phyloP scores from a whole-genome alignment of 202 grass and related monocot genomes.

The Zoysia matrella region DNA sequence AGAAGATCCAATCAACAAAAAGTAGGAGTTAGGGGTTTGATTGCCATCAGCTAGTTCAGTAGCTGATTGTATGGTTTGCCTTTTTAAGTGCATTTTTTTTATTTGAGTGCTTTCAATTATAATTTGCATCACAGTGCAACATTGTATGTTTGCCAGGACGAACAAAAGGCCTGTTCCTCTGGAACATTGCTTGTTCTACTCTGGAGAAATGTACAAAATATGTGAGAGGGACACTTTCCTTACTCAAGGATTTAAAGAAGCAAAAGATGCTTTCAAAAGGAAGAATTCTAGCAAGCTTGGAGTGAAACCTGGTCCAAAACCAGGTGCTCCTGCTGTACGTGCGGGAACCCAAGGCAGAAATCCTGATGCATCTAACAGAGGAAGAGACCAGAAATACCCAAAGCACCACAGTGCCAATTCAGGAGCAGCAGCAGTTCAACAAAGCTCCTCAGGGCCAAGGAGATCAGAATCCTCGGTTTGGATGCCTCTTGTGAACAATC shows the following conservation, averaged over 20 bases:
- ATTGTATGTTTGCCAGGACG: conserved; percentile 66
- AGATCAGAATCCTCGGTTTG: conserved; percentile 80
- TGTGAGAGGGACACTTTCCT: conserved; percentile 85
- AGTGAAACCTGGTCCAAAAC: conserved; percentile 59
- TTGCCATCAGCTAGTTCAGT: conserved; percentile 15
- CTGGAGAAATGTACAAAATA: conserved; percentile 80
- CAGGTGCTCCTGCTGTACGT: conserved; percentile 40
- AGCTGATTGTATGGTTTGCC: conserved; percentile 10
- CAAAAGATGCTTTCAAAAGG: conserved; percentile 87
- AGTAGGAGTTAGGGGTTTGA: conserved; percentile 12
- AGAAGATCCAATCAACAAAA: conserved; percentile 6
- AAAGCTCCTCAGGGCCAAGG: conserved; percentile 63
- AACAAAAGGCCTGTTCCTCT: conserved; percentile 90
- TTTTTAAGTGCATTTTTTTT: not conserved
- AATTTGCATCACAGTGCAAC: conserved; percentile 32
- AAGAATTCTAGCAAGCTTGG: conserved; percentile 60
- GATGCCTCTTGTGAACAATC: conserved; percentile 89
- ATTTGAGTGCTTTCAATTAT: conserved; percentile 19
- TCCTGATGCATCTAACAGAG: conserved; percentile 59
- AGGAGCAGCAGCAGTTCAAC: conserved; percentile 48
- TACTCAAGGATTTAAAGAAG: conserved; percentile 84
- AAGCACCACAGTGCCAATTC: conserved; percentile 62
- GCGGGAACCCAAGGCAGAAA: conserved; percentile 64
- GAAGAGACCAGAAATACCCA: conserved; percentile 72
- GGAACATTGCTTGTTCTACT: conserved; percentile 97